phyloP scores from a whole-genome alignment of 2,329 filamentous ascomycete species.

The Alternaria sp. region DNA sequence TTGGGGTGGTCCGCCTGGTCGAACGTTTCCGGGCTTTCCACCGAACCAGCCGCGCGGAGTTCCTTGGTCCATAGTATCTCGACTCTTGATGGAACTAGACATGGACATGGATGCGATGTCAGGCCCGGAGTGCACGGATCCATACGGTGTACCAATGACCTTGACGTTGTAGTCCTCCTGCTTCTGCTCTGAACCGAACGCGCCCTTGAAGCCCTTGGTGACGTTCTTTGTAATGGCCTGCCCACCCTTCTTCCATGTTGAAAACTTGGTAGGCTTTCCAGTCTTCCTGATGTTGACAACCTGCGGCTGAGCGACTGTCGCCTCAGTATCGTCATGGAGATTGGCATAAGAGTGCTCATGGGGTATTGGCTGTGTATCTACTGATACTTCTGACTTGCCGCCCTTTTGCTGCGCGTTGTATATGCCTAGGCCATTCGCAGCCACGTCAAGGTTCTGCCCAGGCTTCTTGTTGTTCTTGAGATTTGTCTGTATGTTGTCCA shows the following conservation, averaged over 20 bases:
- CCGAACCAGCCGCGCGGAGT: conserved; percentile 47
- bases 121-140: conserved; percentile 46
- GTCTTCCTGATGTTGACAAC: conserved; percentile 90
- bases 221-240: conserved; percentile 95
- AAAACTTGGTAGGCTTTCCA: conserved; percentile 94
- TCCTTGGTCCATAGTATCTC: conserved; percentile 31
- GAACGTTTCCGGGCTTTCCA: conserved; percentile 31
- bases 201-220: conserved; percentile 91
- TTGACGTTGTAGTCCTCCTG: conserved; percentile 63
- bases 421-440: conserved; percentile 70
- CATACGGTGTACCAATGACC: conserved; percentile 59
- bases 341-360: conserved; percentile 53
- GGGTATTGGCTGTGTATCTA: conserved; percentile 52
- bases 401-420: conserved; percentile 56
- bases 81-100: conserved; percentile 42
- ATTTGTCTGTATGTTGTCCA: conserved; percentile 90
- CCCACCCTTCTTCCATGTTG: conserved; percentile 98
- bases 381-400: conserved; percentile 50
- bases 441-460: conserved; percentile 58
- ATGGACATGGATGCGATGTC: conserved; percentile 47
- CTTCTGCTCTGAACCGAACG: conserved; percentile 72
- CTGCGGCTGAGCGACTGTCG: conserved; percentile 77
- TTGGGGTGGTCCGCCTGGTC: conserved; percentile 21
- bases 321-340: conserved; percentile 67
- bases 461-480: conserved; percentile 77